Conservation (phyloP, 2,329 filamentous ascomycete genomes). For the Xylaria digitata region DNA sequence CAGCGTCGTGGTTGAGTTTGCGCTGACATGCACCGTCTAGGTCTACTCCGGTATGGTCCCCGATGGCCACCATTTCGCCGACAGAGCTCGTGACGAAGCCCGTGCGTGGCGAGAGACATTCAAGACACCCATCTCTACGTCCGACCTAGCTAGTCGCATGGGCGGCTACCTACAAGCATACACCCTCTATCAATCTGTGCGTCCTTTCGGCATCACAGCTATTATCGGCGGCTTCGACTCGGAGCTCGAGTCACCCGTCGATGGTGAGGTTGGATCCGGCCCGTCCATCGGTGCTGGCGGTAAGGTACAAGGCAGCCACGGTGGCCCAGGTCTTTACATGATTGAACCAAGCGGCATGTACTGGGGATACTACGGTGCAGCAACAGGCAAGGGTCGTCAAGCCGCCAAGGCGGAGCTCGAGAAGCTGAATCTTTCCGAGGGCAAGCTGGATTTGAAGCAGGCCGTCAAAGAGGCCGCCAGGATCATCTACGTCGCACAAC, state of each 20-base stretch:
- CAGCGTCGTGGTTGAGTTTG: background rate
- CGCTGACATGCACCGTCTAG: conserved; percentile 58
- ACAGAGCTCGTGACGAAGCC: conserved; percentile 93
- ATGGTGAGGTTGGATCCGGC: conserved; percentile 88
- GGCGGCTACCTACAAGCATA: conserved; percentile 97
- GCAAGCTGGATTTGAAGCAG: conserved; percentile 81
- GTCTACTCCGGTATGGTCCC: conserved; percentile 94
- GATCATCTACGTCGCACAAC: conserved; percentile 97
- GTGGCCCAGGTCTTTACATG: conserved; percentile 97
- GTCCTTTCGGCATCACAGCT: conserved; percentile 95
- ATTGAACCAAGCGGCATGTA: conserved; percentile 97
- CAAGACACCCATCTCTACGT: conserved; percentile 91
- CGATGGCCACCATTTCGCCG: conserved; percentile 94
- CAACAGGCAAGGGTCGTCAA: conserved; percentile 96
- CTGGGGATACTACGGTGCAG: conserved; percentile 99
- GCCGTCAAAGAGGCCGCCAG: conserved; percentile 95
- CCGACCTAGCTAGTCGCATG: conserved; percentile 90
- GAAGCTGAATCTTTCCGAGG: conserved; percentile 89
- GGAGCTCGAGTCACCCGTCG: conserved; percentile 84
- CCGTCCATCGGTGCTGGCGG: conserved; percentile 84
- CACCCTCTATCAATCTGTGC: conserved; percentile 95
- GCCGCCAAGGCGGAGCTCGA: conserved; percentile 97
- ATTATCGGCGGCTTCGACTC: conserved; percentile 96
- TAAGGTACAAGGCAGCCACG: conserved; percentile 79
- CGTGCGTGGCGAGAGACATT: conserved; percentile 90